Conservation (phyloP, 768 basidiomycete species). For the Auriscalpium vulgare region DNA sequence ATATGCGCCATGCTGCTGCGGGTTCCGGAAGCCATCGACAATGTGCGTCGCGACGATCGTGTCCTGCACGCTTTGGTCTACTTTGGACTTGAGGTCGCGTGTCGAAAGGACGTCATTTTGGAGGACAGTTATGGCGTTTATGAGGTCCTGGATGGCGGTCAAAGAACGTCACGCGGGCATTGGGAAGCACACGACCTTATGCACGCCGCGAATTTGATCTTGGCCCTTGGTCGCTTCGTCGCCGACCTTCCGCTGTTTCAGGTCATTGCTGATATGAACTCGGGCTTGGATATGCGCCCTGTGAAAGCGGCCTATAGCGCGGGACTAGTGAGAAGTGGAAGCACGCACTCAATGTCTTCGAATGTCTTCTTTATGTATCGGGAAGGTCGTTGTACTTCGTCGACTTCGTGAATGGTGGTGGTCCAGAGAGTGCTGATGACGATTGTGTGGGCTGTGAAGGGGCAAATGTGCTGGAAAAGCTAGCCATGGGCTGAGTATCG, state of each 20-base stretch:
- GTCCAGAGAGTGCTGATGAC: constrained; percentile 10
- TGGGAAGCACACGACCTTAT: constrained; percentile 40
- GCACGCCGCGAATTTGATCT: constrained; percentile 55
- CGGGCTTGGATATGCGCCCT: constrained; percentile 71
- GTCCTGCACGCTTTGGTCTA: constrained; percentile 73
- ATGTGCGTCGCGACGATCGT: constrained; percentile 71
- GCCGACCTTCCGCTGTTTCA: constrained; percentile 68
- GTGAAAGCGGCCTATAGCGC: constrained; percentile 10
- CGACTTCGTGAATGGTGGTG: constrained; percentile 39
- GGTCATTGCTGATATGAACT: constrained; percentile 71
- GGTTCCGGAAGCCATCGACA: constrained; percentile 71
- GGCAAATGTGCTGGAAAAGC: constrained; percentile 5
- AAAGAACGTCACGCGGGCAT: background rate
- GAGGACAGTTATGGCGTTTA: constrained; percentile 52
- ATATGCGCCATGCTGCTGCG: constrained; percentile 60
- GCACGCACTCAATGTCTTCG: constrained; percentile 62
- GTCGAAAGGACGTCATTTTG: constrained; percentile 60
- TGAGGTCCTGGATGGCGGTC: constrained; percentile 46
- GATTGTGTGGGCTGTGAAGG: constrained; percentile 1
- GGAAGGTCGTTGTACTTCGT: constrained; percentile 83
- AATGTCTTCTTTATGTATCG: constrained; percentile 54
- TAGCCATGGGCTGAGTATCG: background rate
- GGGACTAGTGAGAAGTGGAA: background rate
- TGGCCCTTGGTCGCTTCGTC: constrained; percentile 69
- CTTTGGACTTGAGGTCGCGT: constrained; percentile 64